Conservation (phyloP, 441 rosid genomes). For the Adansonia gregorii region DNA sequence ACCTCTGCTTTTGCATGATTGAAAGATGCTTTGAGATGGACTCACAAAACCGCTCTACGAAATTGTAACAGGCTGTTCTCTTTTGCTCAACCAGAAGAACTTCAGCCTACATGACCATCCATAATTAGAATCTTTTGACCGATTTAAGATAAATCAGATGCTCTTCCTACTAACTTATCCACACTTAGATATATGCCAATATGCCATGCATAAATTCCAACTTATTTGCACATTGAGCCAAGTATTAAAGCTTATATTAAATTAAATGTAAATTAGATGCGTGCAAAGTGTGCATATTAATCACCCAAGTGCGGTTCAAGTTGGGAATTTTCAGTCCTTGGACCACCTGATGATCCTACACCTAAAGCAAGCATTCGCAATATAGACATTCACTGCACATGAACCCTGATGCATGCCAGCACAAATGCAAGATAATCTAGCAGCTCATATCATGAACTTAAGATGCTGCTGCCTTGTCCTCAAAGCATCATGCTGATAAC, state of each 20-base stretch:
- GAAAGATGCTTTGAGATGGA: slow-evolving; percentile 52
- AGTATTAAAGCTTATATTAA: neutral
- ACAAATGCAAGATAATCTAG: neutral
- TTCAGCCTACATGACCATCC: slow-evolving; percentile 58
- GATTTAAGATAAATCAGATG: neutral
- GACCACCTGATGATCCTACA: neutral
- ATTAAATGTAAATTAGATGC: neutral
- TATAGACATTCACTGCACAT: neutral
- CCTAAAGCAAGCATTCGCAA: neutral
- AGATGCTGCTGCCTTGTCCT: neutral
- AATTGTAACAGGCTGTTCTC: slow-evolving; percentile 52
- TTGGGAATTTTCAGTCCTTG: neutral
- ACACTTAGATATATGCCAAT: neutral
- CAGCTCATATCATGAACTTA: neutral
- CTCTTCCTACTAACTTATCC: neutral
- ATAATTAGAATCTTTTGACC: neutral
- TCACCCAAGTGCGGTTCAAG: neutral
- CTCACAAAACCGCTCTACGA: slow-evolving; percentile 53
- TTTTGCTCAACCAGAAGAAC: slow-evolving; percentile 71
- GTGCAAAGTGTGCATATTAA: neutral
- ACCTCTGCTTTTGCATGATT: slow-evolving; percentile 67
- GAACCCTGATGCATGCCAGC: slow-evolving; percentile 4
- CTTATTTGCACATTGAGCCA: neutral
- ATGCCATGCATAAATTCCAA: neutral
- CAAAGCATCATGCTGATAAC: neutral